These are phyloP conservation scores for Podospora pseudoanserina DNA, from an alignment of 495 filamentous ascomycete species.

Conservation along the genomic window DNA sequence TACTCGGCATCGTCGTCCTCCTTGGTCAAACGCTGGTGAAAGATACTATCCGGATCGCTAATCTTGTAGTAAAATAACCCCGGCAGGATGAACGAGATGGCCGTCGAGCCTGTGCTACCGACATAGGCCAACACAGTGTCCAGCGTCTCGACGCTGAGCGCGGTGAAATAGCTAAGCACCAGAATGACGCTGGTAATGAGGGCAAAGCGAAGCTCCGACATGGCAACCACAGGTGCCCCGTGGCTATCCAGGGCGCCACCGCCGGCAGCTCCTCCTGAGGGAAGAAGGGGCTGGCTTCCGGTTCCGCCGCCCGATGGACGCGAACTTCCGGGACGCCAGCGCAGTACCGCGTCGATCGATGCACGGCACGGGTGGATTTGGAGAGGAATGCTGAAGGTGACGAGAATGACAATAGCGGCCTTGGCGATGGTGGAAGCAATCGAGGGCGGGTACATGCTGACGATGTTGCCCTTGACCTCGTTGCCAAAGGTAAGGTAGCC, in stretches of 20 bases:
- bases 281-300: slow-evolving; percentile 42
- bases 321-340: slow-evolving; percentile 89
- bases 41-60: slow-evolving; percentile 73
- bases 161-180: slow-evolving; percentile 76
- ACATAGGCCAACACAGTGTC: slow-evolving; percentile 93
- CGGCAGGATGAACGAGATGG: slow-evolving; percentile 93
- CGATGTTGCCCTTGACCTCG: slow-evolving; percentile 83
- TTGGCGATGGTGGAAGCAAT: slow-evolving; percentile 85
- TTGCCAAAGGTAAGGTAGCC: slow-evolving; percentile 94
- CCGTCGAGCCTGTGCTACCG: slow-evolving; percentile 87
- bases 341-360: slow-evolving; percentile 84
- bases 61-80: slow-evolving; percentile 99
- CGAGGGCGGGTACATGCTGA: slow-evolving; percentile 83
- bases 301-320: slow-evolving; percentile 50
- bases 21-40: slow-evolving; percentile 80
- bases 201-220: slow-evolving; percentile 87
- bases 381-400: slow-evolving; percentile 94
- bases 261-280: slow-evolving; percentile 22
- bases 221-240: slow-evolving; percentile 44
- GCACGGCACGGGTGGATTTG: slow-evolving; percentile 95
- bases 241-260: slow-evolving; percentile 34
- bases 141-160: slow-evolving; percentile 84
- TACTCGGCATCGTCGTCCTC: slow-evolving; percentile 72
- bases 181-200: slow-evolving; percentile 82
- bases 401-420: slow-evolving; percentile 91